These are phyloP conservation scores for Tolypocladium album DNA, from an alignment of 2,329 filamentous ascomycete genomes.

Conservation along the genomic window DNA sequence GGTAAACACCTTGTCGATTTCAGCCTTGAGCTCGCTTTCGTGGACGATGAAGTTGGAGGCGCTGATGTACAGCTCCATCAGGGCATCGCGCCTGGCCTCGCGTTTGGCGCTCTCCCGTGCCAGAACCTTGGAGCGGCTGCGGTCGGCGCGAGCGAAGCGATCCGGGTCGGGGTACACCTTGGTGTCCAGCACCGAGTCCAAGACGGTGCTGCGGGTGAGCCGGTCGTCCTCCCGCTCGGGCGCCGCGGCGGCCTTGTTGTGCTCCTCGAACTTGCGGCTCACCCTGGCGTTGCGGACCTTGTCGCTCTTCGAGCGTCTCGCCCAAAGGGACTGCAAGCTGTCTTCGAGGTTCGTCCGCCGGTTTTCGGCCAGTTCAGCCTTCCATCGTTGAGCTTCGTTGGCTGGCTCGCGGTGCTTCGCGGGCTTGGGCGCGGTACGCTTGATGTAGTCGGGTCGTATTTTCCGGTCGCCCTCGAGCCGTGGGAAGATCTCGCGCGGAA, in stretches of 20 bases:
- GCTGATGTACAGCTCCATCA: slow-evolving; percentile 85
- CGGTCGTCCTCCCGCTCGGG: slow-evolving; percentile 67
- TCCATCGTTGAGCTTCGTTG: slow-evolving; percentile 45
- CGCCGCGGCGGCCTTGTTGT: slow-evolving; percentile 41
- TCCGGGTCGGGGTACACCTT: slow-evolving; percentile 49
- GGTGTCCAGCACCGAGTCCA: slow-evolving; percentile 35
- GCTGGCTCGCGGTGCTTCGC: slow-evolving; percentile 24
- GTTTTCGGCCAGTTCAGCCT: slow-evolving; percentile 58
- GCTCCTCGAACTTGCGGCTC: slow-evolving; percentile 32
- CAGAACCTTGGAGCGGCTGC: slow-evolving; percentile 31
- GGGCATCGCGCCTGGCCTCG: slow-evolving; percentile 52
- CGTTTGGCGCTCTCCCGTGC: slow-evolving; percentile 34
- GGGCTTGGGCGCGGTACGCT: slow-evolving; percentile 46
- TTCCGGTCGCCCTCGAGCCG: slow-evolving; percentile 47
- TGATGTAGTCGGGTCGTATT: slow-evolving; percentile 48
- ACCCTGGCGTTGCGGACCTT: slow-evolving; percentile 24
- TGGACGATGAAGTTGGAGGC: slow-evolving; percentile 78
- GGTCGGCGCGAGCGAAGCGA: slow-evolving; percentile 44
- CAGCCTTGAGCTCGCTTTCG: slow-evolving; percentile 62
- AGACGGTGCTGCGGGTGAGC: slow-evolving; percentile 59
- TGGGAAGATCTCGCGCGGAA: slow-evolving; percentile 72
- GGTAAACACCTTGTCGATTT: slow-evolving; percentile 68
- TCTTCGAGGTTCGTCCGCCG: slow-evolving; percentile 63
- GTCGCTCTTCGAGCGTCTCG: slow-evolving; percentile 45
- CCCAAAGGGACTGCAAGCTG: slow-evolving; percentile 59